Percentiles rank a stretch among this genome's conserved stretches.
phyloP scores from a whole-genome alignment of 148 eudicot genomes.

The Spergularia marina region DNA sequence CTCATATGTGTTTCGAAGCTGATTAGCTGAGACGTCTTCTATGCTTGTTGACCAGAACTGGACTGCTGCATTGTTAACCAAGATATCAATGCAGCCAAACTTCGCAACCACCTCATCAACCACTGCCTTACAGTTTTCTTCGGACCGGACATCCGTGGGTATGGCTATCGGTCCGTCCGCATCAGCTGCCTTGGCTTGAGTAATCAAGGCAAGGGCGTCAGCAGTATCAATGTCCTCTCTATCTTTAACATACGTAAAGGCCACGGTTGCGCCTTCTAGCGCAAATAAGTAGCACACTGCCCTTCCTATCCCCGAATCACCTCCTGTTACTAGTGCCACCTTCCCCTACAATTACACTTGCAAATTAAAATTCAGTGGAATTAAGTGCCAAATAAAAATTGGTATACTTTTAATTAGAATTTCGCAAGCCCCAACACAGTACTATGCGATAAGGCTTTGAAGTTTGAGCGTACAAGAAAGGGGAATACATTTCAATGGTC shows the following conservation, averaged over 20 bases:
- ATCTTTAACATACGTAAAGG: constrained; percentile 60
- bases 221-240: constrained; percentile 48
- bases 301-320: constrained; percentile 74
- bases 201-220: constrained; percentile 42
- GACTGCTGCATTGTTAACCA: constrained; percentile 13
- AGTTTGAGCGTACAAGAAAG: too few relatives aligned
- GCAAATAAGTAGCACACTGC: constrained; percentile 55
- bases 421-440: too few relatives aligned
- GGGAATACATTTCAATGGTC: too few relatives aligned
- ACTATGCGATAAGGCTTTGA: too few relatives aligned
- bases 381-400: too few relatives aligned
- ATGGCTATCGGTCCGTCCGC: constrained; percentile 14
- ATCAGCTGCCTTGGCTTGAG: constrained; percentile 34
- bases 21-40: background rate
- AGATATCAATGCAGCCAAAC: constrained; percentile 8
- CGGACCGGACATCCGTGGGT: constrained; percentile 13
- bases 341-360: constrained; percentile 40
- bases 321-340: constrained; percentile 74
- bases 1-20: constrained; percentile 8
- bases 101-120: constrained; percentile 2
- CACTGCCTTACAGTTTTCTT: constrained; percentile 11
- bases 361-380: too few relatives aligned
- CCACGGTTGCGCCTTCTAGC: constrained; percentile 68
- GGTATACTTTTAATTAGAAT: too few relatives aligned
- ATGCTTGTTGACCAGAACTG: constrained; percentile 6